Conservation (phyloP, 345 rosid species). For the Hevea brasiliensis region DNA sequence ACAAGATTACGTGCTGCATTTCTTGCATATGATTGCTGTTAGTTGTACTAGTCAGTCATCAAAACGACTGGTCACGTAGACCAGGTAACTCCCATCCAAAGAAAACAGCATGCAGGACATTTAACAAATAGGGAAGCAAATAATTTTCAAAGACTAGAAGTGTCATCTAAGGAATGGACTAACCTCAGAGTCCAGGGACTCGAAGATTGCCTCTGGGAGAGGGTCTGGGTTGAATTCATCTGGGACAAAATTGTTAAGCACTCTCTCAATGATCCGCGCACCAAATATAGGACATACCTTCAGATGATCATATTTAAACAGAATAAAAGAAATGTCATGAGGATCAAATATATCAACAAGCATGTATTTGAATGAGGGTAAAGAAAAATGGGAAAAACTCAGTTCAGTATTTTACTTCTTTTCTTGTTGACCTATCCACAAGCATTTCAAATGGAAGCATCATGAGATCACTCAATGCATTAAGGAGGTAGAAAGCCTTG, state of each 20-base stretch:
- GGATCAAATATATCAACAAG: neutral
- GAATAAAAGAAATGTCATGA: slow-evolving; percentile 7
- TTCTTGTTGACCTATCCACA: slow-evolving; percentile 63
- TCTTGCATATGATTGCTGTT: neutral
- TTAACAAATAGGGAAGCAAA: neutral
- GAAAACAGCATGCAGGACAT: neutral
- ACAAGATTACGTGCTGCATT: neutral
- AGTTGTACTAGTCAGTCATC: neutral
- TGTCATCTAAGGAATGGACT: slow-evolving; percentile 10
- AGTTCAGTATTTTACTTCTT: slow-evolving; percentile 51
- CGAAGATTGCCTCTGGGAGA: slow-evolving; percentile 61
- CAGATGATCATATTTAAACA: slow-evolving; percentile 16
- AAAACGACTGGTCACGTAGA: neutral
- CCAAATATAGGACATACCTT: slow-evolving; percentile 84
- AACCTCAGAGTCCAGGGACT: slow-evolving; percentile 71
- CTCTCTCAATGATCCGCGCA: slow-evolving; percentile 54
- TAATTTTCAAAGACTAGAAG: neutral
- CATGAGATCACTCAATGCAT: slow-evolving; percentile 89
- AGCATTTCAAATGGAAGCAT: slow-evolving; percentile 96
- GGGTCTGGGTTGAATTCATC: slow-evolving; percentile 85
- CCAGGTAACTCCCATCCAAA: neutral
- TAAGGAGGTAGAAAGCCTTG: slow-evolving; percentile 73
- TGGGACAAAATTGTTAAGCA: slow-evolving; percentile 74
- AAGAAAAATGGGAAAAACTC: neutral
- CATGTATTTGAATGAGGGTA: neutral